Conservation (phyloP, 495 filamentous ascomycete species). For the Hyaloscypha finlandica region DNA sequence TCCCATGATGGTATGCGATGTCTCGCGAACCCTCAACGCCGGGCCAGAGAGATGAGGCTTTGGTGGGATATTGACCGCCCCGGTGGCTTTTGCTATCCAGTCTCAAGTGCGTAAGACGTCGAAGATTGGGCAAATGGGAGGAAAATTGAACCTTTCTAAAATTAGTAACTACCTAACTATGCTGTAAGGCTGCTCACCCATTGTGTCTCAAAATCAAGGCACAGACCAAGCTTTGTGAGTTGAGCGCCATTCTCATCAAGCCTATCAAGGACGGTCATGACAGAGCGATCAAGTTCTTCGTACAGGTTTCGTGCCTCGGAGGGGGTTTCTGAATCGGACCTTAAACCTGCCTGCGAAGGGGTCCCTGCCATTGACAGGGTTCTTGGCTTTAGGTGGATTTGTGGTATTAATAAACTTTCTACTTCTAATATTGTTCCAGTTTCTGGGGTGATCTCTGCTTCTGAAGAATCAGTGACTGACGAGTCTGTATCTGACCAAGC, state of each 20-base stretch:
- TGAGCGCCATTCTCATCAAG: constrained; percentile 4
- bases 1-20: constrained; percentile 1
- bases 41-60: not conserved
- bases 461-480: too few species aligned
- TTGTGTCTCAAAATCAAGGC: constrained; percentile 1
- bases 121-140: not conserved
- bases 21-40: not conserved
- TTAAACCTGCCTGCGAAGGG: too few species aligned
- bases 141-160: not conserved
- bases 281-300: not conserved
- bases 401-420: too few species aligned
- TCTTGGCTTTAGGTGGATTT: too few species aligned
- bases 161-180: not conserved
- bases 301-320: not conserved
- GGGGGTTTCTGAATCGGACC: too few species aligned
- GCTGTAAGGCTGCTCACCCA: not conserved
- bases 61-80: not conserved
- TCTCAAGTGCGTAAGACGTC: not conserved
- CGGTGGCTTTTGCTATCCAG: not conserved
- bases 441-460: too few species aligned
- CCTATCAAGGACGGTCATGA: not conserved
- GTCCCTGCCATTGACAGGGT: too few species aligned
- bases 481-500: too few species aligned
- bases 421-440: too few species aligned
- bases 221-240: constrained; percentile 2